Conservation (phyloP, 129 eudicot genomes). For the Saposhnikovia divaricata region DNA sequence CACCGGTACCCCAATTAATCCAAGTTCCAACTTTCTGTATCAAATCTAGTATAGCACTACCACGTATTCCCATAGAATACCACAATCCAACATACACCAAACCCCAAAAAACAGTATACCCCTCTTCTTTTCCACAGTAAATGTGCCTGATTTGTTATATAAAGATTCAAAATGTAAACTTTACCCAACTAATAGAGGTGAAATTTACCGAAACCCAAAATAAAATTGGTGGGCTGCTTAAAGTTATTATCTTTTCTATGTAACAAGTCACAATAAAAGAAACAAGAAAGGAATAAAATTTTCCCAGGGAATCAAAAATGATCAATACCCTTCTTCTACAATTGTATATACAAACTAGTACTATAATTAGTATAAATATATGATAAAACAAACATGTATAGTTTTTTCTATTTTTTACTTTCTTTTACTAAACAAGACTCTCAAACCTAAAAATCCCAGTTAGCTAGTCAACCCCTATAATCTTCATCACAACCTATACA, state of each 20-base stretch:
- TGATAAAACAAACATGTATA: neutral
- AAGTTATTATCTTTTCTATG: slow-evolving; percentile 23
- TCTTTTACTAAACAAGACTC: neutral
- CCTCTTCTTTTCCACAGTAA: slow-evolving; percentile 11
- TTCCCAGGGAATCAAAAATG: slow-evolving; percentile 34
- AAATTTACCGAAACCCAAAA: slow-evolving; percentile 44
- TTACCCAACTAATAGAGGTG: slow-evolving; percentile 16
- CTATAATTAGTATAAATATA: neutral
- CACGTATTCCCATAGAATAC: slow-evolving; percentile 67
- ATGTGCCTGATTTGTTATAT: slow-evolving; percentile 9
- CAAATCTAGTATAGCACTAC: slow-evolving; percentile 51
- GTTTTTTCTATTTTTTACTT: neutral
- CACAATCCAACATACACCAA: slow-evolving; percentile 14
- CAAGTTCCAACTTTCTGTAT: slow-evolving; percentile 67
- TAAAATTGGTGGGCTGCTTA: slow-evolving; percentile 31
- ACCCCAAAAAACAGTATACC: slow-evolving; percentile 17
- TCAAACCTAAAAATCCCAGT: slow-evolving; percentile 13
- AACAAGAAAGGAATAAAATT: slow-evolving; percentile 24
- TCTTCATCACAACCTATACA: slow-evolving; percentile 16
- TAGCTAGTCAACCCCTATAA: slow-evolving; percentile 74
- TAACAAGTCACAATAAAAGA: slow-evolving; percentile 22
- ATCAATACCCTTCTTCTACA: slow-evolving; percentile 6
- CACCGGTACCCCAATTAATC: slow-evolving; percentile 46
- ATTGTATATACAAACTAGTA: neutral
- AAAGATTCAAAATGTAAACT: slow-evolving; percentile 16